These are phyloP conservation scores for Halenospora varia DNA, from an alignment of 495 filamentous ascomycete genomes.

Conservation along the genomic window DNA sequence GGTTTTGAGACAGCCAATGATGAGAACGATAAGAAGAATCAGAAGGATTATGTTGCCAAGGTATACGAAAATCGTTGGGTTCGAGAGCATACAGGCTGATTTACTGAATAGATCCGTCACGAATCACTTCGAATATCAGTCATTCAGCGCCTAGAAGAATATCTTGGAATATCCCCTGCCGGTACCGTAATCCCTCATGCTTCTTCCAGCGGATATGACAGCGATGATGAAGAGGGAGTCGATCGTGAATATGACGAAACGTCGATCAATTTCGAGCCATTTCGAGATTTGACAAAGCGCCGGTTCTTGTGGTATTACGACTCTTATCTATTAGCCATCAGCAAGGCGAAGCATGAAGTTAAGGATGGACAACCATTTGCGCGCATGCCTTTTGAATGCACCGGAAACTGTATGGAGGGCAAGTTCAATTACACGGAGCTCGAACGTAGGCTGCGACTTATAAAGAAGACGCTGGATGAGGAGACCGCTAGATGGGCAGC, in stretches of 20 bases:
- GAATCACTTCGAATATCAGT: constrained; percentile 86
- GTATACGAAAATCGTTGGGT: constrained; percentile 37
- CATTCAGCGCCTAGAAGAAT: constrained; percentile 78
- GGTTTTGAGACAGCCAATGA: constrained; percentile 77
- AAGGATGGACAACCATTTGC: constrained; percentile 59
- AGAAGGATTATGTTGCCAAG: constrained; percentile 82
- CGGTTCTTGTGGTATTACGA: constrained; percentile 96
- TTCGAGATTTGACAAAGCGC: constrained; percentile 85
- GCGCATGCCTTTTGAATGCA: constrained; percentile 80
- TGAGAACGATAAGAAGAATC: constrained; percentile 64
- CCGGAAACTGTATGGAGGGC: constrained; percentile 80
- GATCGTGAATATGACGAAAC: constrained; percentile 50
- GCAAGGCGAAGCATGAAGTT: constrained; percentile 54
- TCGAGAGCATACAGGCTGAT: constrained; percentile 30
- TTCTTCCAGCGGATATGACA: constrained; percentile 36
- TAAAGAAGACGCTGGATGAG: constrained; percentile 63
- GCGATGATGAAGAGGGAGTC: constrained; percentile 48
- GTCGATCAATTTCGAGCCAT: constrained; percentile 62
- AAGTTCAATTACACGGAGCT: constrained; percentile 79
- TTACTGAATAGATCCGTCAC: constrained; percentile 63
- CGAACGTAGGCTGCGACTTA: constrained; percentile 57
- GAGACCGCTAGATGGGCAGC: constrained; percentile 70
- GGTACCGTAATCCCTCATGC: constrained; percentile 35
- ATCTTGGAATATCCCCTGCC: constrained; percentile 59
- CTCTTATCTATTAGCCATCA: constrained; percentile 69